Percentiles rank a stretch among this genome's conserved stretches.
Evolutionary conservation across 495 filamentous ascomycete species (phyloP).

Genomic region (Aspergillus wentii): DNA sequence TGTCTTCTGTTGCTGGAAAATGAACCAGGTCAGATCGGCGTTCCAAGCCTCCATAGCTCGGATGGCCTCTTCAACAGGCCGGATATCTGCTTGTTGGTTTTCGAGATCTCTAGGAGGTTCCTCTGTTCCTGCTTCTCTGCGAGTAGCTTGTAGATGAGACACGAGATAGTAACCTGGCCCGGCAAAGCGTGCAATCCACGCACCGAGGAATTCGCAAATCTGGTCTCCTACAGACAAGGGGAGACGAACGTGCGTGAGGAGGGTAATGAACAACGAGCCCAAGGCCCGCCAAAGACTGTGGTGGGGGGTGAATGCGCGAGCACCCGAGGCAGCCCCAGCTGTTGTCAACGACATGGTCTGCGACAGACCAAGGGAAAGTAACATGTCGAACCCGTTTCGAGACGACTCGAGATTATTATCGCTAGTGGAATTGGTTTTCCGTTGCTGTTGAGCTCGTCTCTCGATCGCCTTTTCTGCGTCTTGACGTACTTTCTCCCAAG

Average conservation of each 20-base stretch:
- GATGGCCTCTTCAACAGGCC: constrained; percentile 27
- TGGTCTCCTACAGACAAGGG: constrained; percentile 31
- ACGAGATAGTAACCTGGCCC: constrained; percentile 31
- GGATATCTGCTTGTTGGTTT: constrained; percentile 17
- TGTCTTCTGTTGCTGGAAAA: constrained; percentile 24
- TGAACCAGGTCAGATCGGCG: constrained; percentile 41
- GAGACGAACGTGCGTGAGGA: constrained; percentile 35
- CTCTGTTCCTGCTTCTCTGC: too few species aligned
- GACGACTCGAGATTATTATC: too few species aligned
- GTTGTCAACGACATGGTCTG: not conserved
- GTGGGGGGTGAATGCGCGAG: constrained; percentile 32
- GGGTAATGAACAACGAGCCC: constrained; percentile 33
- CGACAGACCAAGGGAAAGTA: constrained; percentile 3
- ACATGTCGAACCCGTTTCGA: too few species aligned
- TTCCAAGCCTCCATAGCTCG: constrained; percentile 43
- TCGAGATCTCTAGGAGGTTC: not conserved
- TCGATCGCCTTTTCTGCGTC: constrained; percentile 30
- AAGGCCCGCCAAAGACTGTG: constrained; percentile 33
- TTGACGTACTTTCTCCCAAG: constrained; percentile 33
- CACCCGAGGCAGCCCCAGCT: not conserved
- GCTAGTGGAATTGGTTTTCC: not conserved
- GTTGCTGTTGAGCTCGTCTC: constrained; percentile 20
- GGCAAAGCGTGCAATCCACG: constrained; percentile 35
- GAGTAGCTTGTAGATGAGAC: too few species aligned
- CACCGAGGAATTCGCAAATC: constrained; percentile 33